Conservation (phyloP, 2,329 filamentous ascomycete species). For the Talaromyces funiculosus region DNA sequence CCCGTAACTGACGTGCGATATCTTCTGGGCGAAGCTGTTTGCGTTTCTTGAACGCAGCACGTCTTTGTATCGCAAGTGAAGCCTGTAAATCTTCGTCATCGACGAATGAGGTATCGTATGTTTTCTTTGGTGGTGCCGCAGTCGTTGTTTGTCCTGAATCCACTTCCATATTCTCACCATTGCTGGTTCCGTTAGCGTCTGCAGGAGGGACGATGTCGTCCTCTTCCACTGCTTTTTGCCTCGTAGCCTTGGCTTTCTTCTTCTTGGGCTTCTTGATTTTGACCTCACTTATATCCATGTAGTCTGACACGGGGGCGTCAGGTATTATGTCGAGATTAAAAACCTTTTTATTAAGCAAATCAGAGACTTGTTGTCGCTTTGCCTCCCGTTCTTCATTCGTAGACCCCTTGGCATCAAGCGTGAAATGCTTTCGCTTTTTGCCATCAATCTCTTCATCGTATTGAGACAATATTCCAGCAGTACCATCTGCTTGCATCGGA, state of each 20-base stretch:
- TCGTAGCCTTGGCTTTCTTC: constrained; percentile 68
- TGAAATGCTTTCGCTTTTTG: constrained; percentile 84
- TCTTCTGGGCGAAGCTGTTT: constrained; percentile 84
- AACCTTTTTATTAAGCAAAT: constrained; percentile 54
- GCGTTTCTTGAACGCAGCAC: constrained; percentile 81
- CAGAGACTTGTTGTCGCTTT: constrained; percentile 49
- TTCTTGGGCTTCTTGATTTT: constrained; percentile 95
- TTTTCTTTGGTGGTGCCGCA: constrained; percentile 53
- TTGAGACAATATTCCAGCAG: constrained; percentile 69
- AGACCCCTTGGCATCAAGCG: constrained; percentile 70
- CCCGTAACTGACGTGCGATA: constrained; percentile 69
- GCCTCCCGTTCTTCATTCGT: constrained; percentile 58
- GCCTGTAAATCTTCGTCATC: constrained; percentile 93
- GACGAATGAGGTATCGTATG: constrained; percentile 64
- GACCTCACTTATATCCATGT: constrained; percentile 76
- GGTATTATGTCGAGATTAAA: constrained; percentile 70
- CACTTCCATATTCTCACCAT: constrained; percentile 65
- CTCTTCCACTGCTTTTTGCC: constrained; percentile 62
- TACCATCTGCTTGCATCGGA: constrained; percentile 61
- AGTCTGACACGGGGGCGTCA: constrained; percentile 71
- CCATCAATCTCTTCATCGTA: constrained; percentile 94
- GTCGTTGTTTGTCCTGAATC: constrained; percentile 47
- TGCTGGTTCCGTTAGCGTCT: constrained; percentile 27
- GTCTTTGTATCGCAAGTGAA: constrained; percentile 74
- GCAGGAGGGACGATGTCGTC: constrained; percentile 48